Conservation (phyloP, 169 alveolate genomes). For the Perkinsus olseni region DNA sequence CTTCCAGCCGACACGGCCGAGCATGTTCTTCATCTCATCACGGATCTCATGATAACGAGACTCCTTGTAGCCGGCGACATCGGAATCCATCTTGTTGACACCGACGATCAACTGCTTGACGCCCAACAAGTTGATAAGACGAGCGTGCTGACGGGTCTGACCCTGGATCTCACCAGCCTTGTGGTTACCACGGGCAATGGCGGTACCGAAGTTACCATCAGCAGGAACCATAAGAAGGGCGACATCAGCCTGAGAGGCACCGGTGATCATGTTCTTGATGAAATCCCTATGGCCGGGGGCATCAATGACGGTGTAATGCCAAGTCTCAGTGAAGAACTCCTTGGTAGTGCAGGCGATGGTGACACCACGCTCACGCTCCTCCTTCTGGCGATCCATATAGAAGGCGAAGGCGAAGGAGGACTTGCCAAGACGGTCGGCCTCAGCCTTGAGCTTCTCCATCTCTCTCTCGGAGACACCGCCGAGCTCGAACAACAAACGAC, state of each 20-base stretch:
- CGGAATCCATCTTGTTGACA: constrained; percentile 97
- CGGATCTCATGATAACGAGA: constrained; percentile 91
- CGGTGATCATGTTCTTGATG: constrained; percentile 98
- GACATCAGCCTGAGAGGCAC: constrained; percentile 98
- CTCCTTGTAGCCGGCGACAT: constrained; percentile 69
- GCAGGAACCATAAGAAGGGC: constrained; percentile 96
- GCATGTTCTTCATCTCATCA: constrained; percentile 85
- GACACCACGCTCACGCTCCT: constrained; percentile 98
- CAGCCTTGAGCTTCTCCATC: constrained; percentile 89
- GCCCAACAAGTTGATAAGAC: constrained; percentile 96
- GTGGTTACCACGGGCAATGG: constrained; percentile 7
- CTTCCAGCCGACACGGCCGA: constrained; percentile 94
- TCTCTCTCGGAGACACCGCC: constrained; percentile 93
- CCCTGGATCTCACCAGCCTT: constrained; percentile 54
- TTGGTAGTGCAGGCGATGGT: constrained; percentile 94
- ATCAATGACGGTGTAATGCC: constrained; percentile 95
- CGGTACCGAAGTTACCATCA: constrained; percentile 47
- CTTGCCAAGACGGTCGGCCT: constrained; percentile 87
- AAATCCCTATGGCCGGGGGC: constrained; percentile 99
- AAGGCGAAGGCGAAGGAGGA: constrained; percentile 95
- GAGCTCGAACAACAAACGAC: constrained; percentile 84
- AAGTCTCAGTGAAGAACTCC: constrained; percentile 93
- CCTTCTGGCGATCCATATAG: constrained; percentile 95
- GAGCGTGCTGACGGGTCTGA: constrained; percentile 97
- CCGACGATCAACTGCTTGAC: constrained; percentile 97